Evolutionary conservation across 2,329 filamentous ascomycete genomes (phyloP).

Genomic region (Cladorrhinum sp.): DNA sequence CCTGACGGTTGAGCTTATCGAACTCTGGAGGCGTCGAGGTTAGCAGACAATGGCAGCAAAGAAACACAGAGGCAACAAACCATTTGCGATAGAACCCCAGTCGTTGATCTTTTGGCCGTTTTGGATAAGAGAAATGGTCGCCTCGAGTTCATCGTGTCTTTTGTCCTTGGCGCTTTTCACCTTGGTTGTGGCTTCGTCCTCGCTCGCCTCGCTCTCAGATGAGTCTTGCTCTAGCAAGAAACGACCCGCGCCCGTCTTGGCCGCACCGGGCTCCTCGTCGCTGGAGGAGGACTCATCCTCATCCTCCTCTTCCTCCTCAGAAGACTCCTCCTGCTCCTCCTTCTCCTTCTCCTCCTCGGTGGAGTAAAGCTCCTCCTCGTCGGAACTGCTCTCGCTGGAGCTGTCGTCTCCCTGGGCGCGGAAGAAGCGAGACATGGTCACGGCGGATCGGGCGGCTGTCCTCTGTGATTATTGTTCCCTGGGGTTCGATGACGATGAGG

Average conservation of each 20-base stretch:
- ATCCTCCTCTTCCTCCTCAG: slow-evolving; percentile 49
- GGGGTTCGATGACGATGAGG: slow-evolving; percentile 3
- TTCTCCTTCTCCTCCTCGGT: slow-evolving; percentile 65
- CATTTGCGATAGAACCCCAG: slow-evolving; percentile 87
- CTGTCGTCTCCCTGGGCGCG: slow-evolving; percentile 78
- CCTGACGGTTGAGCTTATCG: slow-evolving; percentile 88
- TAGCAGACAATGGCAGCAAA: slow-evolving; percentile 13
- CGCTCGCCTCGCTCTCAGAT: slow-evolving; percentile 75
- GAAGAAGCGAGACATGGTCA: slow-evolving; percentile 90
- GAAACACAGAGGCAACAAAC: slow-evolving; percentile 54
- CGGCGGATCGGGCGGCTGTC: slow-evolving; percentile 7
- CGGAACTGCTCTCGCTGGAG: slow-evolving; percentile 92
- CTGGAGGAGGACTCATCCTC: slow-evolving; percentile 55
- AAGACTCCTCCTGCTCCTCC: slow-evolving; percentile 52
- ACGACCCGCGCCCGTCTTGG: slow-evolving; percentile 68
- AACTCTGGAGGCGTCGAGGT: slow-evolving; percentile 60
- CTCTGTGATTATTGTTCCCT: background rate
- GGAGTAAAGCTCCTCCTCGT: slow-evolving; percentile 92
- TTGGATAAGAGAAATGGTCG: slow-evolving; percentile 85
- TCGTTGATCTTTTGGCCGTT: slow-evolving; percentile 98
- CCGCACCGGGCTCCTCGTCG: slow-evolving; percentile 63
- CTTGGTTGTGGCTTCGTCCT: slow-evolving; percentile 79
- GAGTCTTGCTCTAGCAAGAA: slow-evolving; percentile 73
- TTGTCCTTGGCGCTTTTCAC: slow-evolving; percentile 99
- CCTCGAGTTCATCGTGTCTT: slow-evolving; percentile 88